phyloP scores from a whole-genome alignment of 805 yeast genomes.

The Clavispora phyllophila region DNA sequence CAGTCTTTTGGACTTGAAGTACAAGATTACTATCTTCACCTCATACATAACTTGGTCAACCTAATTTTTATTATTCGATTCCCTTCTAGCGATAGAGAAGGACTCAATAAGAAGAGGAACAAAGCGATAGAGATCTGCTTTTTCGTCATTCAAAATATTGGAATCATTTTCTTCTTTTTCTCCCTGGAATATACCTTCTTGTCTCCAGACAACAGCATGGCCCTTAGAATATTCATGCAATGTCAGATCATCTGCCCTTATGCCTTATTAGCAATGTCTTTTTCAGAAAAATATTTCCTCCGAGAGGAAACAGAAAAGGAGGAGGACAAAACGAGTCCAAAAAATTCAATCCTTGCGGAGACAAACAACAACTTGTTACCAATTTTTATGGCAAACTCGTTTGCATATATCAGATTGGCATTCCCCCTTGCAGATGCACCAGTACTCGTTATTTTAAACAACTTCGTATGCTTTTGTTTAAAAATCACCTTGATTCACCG shows the following conservation, averaged over 20 bases:
- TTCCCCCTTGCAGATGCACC: slow-evolving; percentile 13
- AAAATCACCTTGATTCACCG: slow-evolving; percentile 32
- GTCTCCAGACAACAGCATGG: slow-evolving; percentile 4
- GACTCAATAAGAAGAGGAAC: slow-evolving; percentile 5
- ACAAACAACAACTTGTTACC: slow-evolving; percentile 33
- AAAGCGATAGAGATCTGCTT: slow-evolving; percentile 15
- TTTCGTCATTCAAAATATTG: slow-evolving; percentile 17
- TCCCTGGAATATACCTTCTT: slow-evolving; percentile 6
- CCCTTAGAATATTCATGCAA: slow-evolving; percentile 12
- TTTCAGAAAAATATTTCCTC: slow-evolving; percentile 6
- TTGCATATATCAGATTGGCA: slow-evolving; percentile 20
- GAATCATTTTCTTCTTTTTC: slow-evolving; percentile 12
- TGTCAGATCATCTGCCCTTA: slow-evolving; percentile 20
- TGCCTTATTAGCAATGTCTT: slow-evolving; percentile 12
- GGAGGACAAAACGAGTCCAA: neutral
- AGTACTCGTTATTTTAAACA: slow-evolving; percentile 13
- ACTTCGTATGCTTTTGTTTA: slow-evolving; percentile 18
- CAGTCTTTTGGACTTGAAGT: neutral
- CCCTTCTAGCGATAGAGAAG: slow-evolving; percentile 8
- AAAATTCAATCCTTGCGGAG: slow-evolving; percentile 16
- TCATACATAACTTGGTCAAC: slow-evolving; percentile 23
- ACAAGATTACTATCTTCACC: slow-evolving; percentile 14
- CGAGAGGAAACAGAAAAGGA: slow-evolving; percentile 1
- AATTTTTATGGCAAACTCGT: slow-evolving; percentile 31
- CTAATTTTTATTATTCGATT: slow-evolving; percentile 26